Evolutionary conservation across 2,329 filamentous ascomycete genomes (phyloP).

Genomic region (Trichoderma aggressivum): DNA sequence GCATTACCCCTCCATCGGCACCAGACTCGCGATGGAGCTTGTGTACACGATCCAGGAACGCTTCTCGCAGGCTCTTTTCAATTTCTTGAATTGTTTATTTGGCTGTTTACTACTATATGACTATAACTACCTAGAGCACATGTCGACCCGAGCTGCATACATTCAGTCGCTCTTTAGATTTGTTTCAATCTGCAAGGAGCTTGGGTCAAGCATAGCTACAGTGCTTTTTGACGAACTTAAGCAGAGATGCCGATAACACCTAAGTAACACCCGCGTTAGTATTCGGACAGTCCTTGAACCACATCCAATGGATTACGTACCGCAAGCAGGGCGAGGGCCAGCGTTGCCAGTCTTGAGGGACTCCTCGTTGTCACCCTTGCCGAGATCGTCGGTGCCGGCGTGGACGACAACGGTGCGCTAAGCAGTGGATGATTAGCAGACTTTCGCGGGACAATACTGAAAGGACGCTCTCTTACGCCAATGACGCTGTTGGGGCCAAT

Average conservation of each 20-base stretch:
- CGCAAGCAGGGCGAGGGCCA: conserved; percentile 88
- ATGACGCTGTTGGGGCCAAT: conserved; percentile 94
- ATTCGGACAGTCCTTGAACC: neutral
- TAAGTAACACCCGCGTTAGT: conserved; percentile 31
- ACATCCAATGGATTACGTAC: conserved; percentile 47
- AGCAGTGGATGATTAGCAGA: conserved; percentile 9
- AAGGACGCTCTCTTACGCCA: conserved; percentile 60
- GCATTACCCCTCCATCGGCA: conserved; percentile 3
- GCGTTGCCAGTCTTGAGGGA: conserved; percentile 99
- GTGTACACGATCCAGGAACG: neutral
- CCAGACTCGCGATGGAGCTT: neutral
- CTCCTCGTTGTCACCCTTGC: conserved; percentile 87
- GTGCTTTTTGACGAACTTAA: conserved; percentile 43
- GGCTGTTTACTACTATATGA: neutral
- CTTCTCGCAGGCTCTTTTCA: neutral
- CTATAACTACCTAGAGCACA: neutral
- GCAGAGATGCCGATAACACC: conserved; percentile 86
- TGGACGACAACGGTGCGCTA: conserved; percentile 94
- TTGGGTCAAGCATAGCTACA: conserved; percentile 2
- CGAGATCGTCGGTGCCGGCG: conserved; percentile 93
- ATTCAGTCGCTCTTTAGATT: neutral
- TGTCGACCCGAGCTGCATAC: neutral
- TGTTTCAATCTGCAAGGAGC: neutral
- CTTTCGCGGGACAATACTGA: neutral
- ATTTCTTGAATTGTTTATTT: neutral